A percentile compares a stretch with the other conserved stretches of the same genome.
Evolutionary conservation across 2,329 filamentous ascomycete species (phyloP).

Genomic region (Neospermospora avenae): DNA sequence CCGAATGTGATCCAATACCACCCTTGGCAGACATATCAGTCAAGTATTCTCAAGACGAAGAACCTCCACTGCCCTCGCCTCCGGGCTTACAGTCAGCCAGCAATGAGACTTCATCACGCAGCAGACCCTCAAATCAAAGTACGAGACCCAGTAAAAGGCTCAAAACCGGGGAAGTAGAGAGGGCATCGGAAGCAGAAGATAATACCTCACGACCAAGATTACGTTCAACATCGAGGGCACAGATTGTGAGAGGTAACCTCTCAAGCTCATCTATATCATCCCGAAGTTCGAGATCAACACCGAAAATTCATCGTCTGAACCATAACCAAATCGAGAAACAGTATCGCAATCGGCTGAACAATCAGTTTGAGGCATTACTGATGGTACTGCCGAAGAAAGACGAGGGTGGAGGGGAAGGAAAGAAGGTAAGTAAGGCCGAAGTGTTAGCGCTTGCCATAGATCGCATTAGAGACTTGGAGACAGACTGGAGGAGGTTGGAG

Average conservation of each 20-base stretch:
- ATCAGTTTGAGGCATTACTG: conserved; percentile 16
- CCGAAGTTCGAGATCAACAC: neutral
- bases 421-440: conserved; percentile 16
- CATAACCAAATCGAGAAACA: conserved; percentile 20
- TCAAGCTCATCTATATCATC: neutral
- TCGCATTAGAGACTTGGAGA: conserved; percentile 15
- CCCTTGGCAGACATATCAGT: neutral
- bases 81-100: neutral
- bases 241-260: neutral
- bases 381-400: conserved; percentile 4
- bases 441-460: conserved; percentile 15
- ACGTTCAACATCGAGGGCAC: neutral
- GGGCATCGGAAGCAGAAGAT: neutral
- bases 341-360: conserved; percentile 17
- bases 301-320: neutral
- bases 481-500: conserved; percentile 10
- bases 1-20: neutral
- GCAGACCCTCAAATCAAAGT: neutral
- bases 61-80: neutral
- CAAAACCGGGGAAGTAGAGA: neutral
- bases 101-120: neutral
- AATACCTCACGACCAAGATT: neutral
- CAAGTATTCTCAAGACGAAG: neutral
- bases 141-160: neutral
- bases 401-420: neutral